Percentiles rank a stretch among this genome's conserved stretches.
These are phyloP conservation scores for Cladosporium colombiae DNA, from an alignment of 2,329 filamentous ascomycete genomes.

Conservation along the genomic window DNA sequence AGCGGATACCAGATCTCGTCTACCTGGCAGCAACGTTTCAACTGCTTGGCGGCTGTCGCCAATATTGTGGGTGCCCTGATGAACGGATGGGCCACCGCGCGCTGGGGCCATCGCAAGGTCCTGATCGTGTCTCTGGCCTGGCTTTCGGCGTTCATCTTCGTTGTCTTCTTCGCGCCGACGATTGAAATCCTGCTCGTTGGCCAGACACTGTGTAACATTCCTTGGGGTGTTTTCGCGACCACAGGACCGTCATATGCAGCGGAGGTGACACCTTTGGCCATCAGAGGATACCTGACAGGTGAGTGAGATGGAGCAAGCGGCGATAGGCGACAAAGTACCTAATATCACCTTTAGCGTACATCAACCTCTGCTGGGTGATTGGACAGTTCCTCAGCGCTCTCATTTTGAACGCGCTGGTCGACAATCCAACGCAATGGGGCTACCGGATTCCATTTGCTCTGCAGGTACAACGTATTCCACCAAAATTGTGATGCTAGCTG, in stretches of 20 bases:
- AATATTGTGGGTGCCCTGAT: constrained; percentile 16
- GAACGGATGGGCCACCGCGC: constrained; percentile 15
- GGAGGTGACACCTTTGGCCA: constrained; percentile 45
- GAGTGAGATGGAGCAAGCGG: background rate
- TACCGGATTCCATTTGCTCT: constrained; percentile 42
- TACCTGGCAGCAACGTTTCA: constrained; percentile 59
- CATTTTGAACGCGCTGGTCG: constrained; percentile 37
- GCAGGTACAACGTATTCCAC: constrained; percentile 33
- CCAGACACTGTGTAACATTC: constrained; percentile 58
- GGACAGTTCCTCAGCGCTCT: constrained; percentile 40
- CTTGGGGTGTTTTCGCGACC: constrained; percentile 63
- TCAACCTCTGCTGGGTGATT: constrained; percentile 50
- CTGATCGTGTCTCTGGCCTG: constrained; percentile 9
- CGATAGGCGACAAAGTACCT: constrained; percentile 23
- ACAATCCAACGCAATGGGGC: constrained; percentile 35
- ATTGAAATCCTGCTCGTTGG: constrained; percentile 47
- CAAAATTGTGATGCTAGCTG: background rate
- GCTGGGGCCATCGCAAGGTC: constrained; percentile 17
- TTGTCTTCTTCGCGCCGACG: constrained; percentile 54
- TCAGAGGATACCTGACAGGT: constrained; percentile 55
- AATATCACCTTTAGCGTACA: constrained; percentile 38
- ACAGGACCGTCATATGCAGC: constrained; percentile 60
- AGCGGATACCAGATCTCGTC: constrained; percentile 51
- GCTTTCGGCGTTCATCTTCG: constrained; percentile 50
- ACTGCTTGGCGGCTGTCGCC: constrained; percentile 53